A percentile compares a stretch with the other conserved stretches of the same genome.
These are phyloP conservation scores for Citrus reticulata DNA, from an alignment of 345 rosid genomes.

Conservation along the genomic window DNA sequence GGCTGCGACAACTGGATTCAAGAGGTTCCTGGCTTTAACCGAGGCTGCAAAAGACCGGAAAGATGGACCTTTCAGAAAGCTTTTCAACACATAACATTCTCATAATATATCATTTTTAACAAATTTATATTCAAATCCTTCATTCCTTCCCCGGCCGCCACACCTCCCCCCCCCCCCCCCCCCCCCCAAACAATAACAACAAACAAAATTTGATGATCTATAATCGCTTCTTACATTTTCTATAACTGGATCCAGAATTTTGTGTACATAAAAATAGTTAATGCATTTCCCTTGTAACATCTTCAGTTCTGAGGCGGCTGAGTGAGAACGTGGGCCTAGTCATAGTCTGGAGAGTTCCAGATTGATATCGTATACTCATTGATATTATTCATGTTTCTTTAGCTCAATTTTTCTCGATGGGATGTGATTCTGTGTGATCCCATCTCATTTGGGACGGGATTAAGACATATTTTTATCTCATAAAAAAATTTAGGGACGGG, in stretches of 20 bases:
- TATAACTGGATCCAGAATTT: background rate
- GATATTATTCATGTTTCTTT: no score
- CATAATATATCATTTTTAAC: background rate
- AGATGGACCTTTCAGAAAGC: conserved; percentile 95
- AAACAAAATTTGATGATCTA: background rate
- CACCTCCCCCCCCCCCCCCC: no score
- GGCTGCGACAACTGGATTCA: conserved; percentile 96
- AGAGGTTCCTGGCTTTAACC: conserved; percentile 95
- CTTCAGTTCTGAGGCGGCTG: background rate
- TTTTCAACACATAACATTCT: conserved; percentile 60
- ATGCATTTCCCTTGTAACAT: no score
- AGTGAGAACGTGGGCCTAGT: background rate
- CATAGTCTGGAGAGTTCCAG: no score
- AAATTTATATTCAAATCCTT: background rate
- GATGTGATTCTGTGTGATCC: no score
- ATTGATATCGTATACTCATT: no score
- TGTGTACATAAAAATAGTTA: background rate
- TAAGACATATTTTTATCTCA: no score
- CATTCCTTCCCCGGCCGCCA: background rate
- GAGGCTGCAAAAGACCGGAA: conserved; percentile 98
- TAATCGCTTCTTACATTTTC: background rate
- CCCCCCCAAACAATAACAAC: no score
- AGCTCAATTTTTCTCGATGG: no score
- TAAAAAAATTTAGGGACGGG: no score
- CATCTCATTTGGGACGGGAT: no score